Evolutionary conservation across 2,329 filamentous ascomycete genomes (phyloP).

Genomic region (Paecilomyces niveus): DNA sequence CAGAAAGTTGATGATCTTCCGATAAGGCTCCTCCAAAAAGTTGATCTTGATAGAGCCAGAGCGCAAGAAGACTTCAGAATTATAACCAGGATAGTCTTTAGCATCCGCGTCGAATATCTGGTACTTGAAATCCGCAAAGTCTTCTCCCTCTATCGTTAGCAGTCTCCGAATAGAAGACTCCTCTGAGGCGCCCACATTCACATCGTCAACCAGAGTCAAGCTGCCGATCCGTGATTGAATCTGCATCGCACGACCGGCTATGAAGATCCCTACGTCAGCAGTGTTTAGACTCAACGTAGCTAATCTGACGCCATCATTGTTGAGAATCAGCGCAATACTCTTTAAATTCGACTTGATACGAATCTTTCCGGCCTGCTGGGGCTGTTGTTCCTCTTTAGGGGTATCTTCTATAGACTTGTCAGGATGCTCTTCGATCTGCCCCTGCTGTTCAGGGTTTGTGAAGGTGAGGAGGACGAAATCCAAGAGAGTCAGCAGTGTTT

Average conservation of each 20-base stretch:
- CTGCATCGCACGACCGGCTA: conserved; percentile 79
- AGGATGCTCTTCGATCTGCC: conserved; percentile 21
- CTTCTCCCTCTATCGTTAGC: conserved; percentile 89
- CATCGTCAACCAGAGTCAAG: conserved; percentile 81
- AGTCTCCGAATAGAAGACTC: conserved; percentile 76
- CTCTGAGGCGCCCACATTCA: conserved; percentile 80
- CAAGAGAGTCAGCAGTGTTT: conserved; percentile 81
- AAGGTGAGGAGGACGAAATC: conserved; percentile 96
- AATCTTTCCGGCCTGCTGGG: conserved; percentile 61
- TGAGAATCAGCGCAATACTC: conserved; percentile 87
- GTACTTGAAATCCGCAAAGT: conserved; percentile 94
- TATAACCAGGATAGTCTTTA: conserved; percentile 82
- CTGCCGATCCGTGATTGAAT: conserved; percentile 82
- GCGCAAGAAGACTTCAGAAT: conserved; percentile 81
- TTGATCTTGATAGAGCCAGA: conserved; percentile 96
- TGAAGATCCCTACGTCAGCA: conserved; percentile 82
- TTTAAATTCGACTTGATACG: conserved; percentile 90
- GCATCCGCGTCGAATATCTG: conserved; percentile 81
- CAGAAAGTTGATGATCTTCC: conserved; percentile 94
- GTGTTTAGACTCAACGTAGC: conserved; percentile 90
- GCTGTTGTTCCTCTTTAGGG: conserved; percentile 16
- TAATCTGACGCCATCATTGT: conserved; percentile 92
- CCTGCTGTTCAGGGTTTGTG: conserved; percentile 54
- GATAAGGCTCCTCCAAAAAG: conserved; percentile 93
- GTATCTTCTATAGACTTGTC: conserved; percentile 22